These are phyloP conservation scores for Colletotrichum orchidophilum DNA, from an alignment of 2,329 filamentous ascomycete genomes.

Conservation along the genomic window DNA sequence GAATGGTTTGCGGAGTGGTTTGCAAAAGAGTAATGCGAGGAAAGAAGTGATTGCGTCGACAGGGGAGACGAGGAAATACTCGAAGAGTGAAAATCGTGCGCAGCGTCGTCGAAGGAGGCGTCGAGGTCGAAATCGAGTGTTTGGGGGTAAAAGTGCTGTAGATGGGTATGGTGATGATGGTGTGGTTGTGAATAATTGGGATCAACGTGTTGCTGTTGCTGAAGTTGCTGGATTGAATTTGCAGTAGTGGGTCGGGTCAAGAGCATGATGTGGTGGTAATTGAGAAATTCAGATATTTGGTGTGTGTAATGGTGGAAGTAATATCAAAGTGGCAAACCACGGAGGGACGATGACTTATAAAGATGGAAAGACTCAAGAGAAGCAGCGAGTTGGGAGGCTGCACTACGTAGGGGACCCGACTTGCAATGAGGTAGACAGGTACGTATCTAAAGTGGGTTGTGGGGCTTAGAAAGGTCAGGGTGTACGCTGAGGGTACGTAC, in stretches of 20 bases:
- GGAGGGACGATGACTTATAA: constrained; percentile 30
- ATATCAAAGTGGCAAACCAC: constrained; percentile 21
- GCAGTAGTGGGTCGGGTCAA: constrained; percentile 25
- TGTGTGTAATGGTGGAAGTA: background rate
- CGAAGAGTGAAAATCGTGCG: background rate
- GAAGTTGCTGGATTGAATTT: constrained; percentile 23
- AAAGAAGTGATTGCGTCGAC: constrained; percentile 28
- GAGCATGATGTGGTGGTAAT: constrained; percentile 28
- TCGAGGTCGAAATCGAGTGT: constrained; percentile 24
- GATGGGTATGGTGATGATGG: background rate
- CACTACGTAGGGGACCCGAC: constrained; percentile 27
- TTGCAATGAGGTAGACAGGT: constrained; percentile 23
- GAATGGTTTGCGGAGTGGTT: constrained; percentile 33
- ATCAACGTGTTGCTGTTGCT: constrained; percentile 19
- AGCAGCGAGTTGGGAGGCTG: background rate
- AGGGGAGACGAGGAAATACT: constrained; percentile 29
- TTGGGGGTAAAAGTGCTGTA: constrained; percentile 3
- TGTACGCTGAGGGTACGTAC: constrained; percentile 8
- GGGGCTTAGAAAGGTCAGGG: constrained; percentile 11
- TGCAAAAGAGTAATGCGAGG: constrained; percentile 39
- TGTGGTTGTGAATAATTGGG: background rate
- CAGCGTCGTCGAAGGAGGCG: constrained; percentile 6
- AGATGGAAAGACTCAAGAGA: constrained; percentile 16
- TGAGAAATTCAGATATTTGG: background rate
- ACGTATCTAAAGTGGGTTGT: background rate